Conservation (phyloP, 1,139 yeast species). For the Yamadazyma buinensis region DNA sequence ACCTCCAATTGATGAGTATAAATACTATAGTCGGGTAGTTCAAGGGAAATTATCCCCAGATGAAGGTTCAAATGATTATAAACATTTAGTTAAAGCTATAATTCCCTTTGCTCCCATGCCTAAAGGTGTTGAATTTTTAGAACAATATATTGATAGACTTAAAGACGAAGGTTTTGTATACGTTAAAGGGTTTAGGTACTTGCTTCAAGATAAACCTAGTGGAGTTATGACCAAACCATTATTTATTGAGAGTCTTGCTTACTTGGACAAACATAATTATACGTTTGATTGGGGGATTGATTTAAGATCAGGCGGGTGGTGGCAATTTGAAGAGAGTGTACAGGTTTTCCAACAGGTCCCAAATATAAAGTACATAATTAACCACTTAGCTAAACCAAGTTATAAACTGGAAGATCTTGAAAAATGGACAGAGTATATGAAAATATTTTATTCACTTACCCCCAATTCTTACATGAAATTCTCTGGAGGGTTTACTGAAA, state of each 20-base stretch:
- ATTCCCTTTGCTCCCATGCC: constrained; percentile 19
- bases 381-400: constrained; percentile 40
- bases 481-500: constrained; percentile 40
- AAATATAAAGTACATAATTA: constrained; percentile 26
- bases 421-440: constrained; percentile 20
- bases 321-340: constrained; percentile 34
- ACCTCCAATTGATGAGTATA: constrained; percentile 13
- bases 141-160: constrained; percentile 9
- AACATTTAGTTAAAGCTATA: constrained; percentile 11
- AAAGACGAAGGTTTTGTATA: constrained; percentile 8
- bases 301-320: constrained; percentile 29
- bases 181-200: constrained; percentile 34
- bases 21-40: constrained; percentile 10
- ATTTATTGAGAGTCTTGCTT: constrained; percentile 26
- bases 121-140: constrained; percentile 11
- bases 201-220: constrained; percentile 37
- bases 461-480: constrained; percentile 32
- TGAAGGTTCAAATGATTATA: constrained; percentile 13
- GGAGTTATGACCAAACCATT: constrained; percentile 22
- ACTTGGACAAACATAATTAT: constrained; percentile 22
- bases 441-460: constrained; percentile 14
- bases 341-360: constrained; percentile 17
- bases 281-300: constrained; percentile 42
- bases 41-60: constrained; percentile 8
- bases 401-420: constrained; percentile 12